Evolutionary conservation across 1,139 yeast genomes (phyloP), one percentile per base, ranked within the genome.

Genomic region (Meyerozyma guilliermondii): DNA sequence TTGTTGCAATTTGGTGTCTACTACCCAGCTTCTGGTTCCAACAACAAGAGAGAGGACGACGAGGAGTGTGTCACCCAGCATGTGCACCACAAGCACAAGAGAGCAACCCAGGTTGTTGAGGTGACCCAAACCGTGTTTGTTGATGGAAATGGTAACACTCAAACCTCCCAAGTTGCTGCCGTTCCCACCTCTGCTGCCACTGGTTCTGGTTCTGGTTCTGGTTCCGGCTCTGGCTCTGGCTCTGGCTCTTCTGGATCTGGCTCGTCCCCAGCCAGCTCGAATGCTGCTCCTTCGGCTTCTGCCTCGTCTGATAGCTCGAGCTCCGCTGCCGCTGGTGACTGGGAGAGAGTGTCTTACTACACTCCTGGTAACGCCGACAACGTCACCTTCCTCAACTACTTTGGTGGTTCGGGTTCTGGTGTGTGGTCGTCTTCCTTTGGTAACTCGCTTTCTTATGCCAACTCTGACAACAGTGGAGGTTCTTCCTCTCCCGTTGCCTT

Each of bases 41-140:
- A 48, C 44, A 45, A 52, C 46, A 63, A 60, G 54, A 58, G 62
- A 54, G 50, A 47, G 38, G 54, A 40, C 48, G 27, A 47, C 42
- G 74, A 67, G 47, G 74, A 68, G 41, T 71, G 75, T 55, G 60
- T 60, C 47, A 62, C 64, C 41, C 63, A 68, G 50, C 69, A 73
- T 58, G 71, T 66, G 46, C 87, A 81, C 62, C 85, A 81, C 63
- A 75, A 66, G 74, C 91, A 73, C 78, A 80, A 62, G 65, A 61
- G 73, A 58, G 83, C 80, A 41, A 76, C 81, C 46, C 79, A 77
- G 54, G 63, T 78, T 52, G 81, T 83, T 44, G 80, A 83, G 59
- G 86, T 85, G 49, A 86, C 95, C 47, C 77, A 79, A 55, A 87
- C 95, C 38, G 88, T 88, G 39, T 71, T 62, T 49, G 86, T 81